These are phyloP conservation scores for Candida rishiriensis DNA, from an alignment of 805 yeast genomes.

Conservation along the genomic window DNA sequence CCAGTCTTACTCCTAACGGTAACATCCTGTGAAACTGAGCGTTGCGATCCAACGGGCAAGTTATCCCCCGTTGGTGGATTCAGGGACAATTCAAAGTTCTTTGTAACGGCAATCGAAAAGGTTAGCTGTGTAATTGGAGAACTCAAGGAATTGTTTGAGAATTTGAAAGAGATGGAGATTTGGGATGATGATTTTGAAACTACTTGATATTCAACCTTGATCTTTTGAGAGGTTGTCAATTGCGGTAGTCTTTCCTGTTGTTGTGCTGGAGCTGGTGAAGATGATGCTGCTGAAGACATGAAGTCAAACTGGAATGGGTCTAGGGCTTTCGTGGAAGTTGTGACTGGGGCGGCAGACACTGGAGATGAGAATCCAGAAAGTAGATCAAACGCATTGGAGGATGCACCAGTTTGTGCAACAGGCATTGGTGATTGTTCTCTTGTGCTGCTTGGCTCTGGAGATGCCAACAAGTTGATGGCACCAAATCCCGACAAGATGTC, in stretches of 20 bases:
- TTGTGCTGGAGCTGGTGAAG: neutral
- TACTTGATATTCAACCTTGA: slow-evolving; percentile 24
- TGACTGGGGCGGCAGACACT: slow-evolving; percentile 5
- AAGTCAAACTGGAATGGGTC: slow-evolving; percentile 35
- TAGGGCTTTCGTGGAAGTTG: slow-evolving; percentile 9
- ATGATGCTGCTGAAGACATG: slow-evolving; percentile 6
- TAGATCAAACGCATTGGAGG: slow-evolving; percentile 3
- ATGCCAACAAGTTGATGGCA: slow-evolving; percentile 28
- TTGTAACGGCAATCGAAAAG: slow-evolving; percentile 32
- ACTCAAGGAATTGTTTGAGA: slow-evolving; percentile 26
- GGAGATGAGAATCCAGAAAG: slow-evolving; percentile 15
- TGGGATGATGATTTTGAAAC: slow-evolving; percentile 14
- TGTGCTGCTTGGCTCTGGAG: slow-evolving; percentile 20
- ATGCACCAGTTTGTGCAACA: slow-evolving; percentile 5
- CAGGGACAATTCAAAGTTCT: slow-evolving; percentile 25
- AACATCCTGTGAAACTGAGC: slow-evolving; percentile 24
- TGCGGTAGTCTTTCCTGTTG: too few relatives aligned
- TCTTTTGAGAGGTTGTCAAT: slow-evolving; percentile 9
- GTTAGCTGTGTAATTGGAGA: slow-evolving; percentile 50
- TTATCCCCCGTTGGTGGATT: slow-evolving; percentile 23
- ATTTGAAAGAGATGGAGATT: slow-evolving; percentile 18
- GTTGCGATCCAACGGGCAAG: slow-evolving; percentile 12
- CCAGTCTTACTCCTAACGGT: slow-evolving; percentile 18
- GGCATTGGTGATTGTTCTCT: slow-evolving; percentile 16
- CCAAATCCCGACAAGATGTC: slow-evolving; percentile 20